These are phyloP conservation scores for Passalora sequoiae DNA, from an alignment of 2,329 filamentous ascomycete genomes.

Conservation along the genomic window DNA sequence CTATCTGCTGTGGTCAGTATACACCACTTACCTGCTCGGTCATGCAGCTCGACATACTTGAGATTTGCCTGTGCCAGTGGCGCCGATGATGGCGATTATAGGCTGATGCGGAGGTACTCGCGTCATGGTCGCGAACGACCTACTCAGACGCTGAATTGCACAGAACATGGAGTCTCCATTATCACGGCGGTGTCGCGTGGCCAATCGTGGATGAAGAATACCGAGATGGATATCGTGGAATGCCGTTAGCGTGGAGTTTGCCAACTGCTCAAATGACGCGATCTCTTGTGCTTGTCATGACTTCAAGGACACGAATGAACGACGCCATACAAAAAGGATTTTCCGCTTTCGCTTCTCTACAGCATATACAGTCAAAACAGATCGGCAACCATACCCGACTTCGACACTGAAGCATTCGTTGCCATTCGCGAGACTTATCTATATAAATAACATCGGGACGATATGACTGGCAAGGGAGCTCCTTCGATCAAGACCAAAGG, in stretches of 20 bases:
- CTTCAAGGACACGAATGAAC: too few relatives aligned
- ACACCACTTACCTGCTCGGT: background rate
- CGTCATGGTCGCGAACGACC: conserved; percentile 20
- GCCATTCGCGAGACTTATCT: too few relatives aligned
- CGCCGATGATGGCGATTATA: conserved; percentile 76
- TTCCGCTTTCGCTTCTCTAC: too few relatives aligned
- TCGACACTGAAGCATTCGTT: too few relatives aligned
- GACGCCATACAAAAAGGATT: background rate
- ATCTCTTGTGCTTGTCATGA: too few relatives aligned
- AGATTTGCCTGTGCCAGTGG: conserved; percentile 90
- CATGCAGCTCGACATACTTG: conserved; percentile 54
- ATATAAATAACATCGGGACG: background rate
- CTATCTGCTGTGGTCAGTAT: conserved; percentile 49
- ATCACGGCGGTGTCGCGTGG: too few relatives aligned
- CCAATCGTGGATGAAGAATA: background rate
- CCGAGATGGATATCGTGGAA: background rate
- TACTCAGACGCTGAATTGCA: conserved; percentile 1
- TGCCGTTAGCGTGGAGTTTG: background rate
- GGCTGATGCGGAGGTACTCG: conserved; percentile 41
- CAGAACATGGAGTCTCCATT: conserved; percentile 9
- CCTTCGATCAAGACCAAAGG: conserved; percentile 67
- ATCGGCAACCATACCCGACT: too few relatives aligned
- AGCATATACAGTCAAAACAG: too few relatives aligned
- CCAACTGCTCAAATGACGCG: too few relatives aligned
- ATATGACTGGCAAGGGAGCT: conserved; percentile 26